Evolutionary conservation across 2,329 filamentous ascomycete species (phyloP), one percentile per base, ranked within the genome.

Genomic region (Colletotrichum orchidophilum): DNA sequence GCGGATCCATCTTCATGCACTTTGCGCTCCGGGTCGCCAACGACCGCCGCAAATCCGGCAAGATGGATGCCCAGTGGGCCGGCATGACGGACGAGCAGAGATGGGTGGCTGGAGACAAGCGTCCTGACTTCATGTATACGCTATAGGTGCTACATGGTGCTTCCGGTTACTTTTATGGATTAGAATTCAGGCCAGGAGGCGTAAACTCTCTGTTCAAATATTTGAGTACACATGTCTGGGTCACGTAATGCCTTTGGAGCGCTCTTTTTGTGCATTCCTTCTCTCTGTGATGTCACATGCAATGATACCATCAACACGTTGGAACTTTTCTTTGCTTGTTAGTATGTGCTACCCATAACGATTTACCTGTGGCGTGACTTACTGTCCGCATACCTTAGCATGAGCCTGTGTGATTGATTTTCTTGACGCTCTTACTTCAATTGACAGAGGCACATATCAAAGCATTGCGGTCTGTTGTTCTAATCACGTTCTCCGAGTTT

Each of bases 1-100:
- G 88, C 0, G 92, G 92, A 0, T 92, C 89, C 24, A 75, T 92
- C 1, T 76, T 90, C n/a, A 88, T 92, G 78, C 86, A 91, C 72
- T 58, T 89, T 1, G 74, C 90, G 27, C 81, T 94, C 21, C 80
- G 82, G 12, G 78, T 81, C 18, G 90, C 93, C 81, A 94, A 94
- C 75, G 81, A 78, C 50, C 88, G 87, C 79, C 85, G 92, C 29
- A 78, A 77, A 2, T 80, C 78, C 2, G 91, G 91, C 0, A 83
- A 88, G 66, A 80, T 90, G 53, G 87, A 93, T 76, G 75, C 80
- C n/a, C 87, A 84, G 83, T 80, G 86, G 46, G 83, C 88, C 57
- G 87, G 89, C 0, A 85, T 90, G 81, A 83, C 81, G 26, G 83
- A 85, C 27, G 81, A 84, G 31, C 83, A 93, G 80, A 85, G 91